These are phyloP conservation scores for Escallonia herrerae DNA, from an alignment of 129 eudicot species.

Conservation along the genomic window DNA sequence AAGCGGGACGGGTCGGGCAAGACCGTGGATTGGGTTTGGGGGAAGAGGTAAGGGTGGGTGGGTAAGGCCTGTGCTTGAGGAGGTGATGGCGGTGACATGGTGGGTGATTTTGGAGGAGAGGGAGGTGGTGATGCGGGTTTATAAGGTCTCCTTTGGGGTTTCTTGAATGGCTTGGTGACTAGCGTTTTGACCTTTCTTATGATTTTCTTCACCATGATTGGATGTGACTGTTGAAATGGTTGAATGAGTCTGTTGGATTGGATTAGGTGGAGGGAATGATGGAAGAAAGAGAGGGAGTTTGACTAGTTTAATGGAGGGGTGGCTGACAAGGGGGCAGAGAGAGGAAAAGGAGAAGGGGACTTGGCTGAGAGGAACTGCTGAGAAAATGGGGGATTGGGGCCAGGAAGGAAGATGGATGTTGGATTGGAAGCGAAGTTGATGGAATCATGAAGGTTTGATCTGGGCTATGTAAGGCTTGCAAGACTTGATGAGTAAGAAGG, in stretches of 20 bases:
- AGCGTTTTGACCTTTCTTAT: constrained; percentile 38
- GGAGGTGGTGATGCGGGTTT: constrained; percentile 20
- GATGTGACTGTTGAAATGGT: constrained; percentile 1
- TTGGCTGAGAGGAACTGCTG: neutral
- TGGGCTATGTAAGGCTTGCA: constrained; percentile 10
- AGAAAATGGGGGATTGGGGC: neutral
- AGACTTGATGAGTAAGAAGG: constrained; percentile 4
- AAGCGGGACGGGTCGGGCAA: constrained; percentile 68
- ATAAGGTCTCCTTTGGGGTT: constrained; percentile 22
- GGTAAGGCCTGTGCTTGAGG: constrained; percentile 5
- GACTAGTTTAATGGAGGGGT: neutral
- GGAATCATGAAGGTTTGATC: neutral
- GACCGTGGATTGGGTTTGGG: constrained; percentile 54
- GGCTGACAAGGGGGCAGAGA: neutral
- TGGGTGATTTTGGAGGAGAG: constrained; percentile 27
- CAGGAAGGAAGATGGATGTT: constrained; percentile 5
- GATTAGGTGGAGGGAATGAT: too few relatives aligned
- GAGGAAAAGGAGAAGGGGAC: neutral
- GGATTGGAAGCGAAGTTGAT: constrained; percentile 27
- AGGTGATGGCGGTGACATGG: constrained; percentile 28
- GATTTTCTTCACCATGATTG: constrained; percentile 50
- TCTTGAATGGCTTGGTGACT: constrained; percentile 58
- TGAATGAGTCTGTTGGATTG: neutral
- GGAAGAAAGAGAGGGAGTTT: too few relatives aligned
- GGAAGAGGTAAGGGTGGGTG: constrained; percentile 49